Evolutionary conservation across 2,329 filamentous ascomycete genomes (phyloP).

Genomic region (Magnaporthiopsis rhizophila): DNA sequence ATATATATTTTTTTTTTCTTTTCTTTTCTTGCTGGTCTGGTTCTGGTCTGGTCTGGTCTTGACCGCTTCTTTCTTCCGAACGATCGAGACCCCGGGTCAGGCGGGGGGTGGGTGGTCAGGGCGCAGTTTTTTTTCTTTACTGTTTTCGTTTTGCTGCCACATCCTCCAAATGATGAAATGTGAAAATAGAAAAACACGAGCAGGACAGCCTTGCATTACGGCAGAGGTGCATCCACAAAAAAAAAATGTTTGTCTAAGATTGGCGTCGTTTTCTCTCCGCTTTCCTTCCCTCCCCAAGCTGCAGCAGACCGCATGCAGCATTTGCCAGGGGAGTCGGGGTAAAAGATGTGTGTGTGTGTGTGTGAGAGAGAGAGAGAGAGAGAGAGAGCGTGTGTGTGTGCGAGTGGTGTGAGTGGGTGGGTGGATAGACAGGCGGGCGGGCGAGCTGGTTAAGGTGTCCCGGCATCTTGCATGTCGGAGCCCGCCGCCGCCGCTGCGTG

Average conservation of each 20-base stretch:
- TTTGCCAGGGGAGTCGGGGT: neutral
- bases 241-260: neutral
- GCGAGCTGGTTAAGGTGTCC: neutral
- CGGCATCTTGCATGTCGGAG: constrained; percentile 1
- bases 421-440: no score
- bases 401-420: neutral
- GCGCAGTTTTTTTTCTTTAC: neutral
- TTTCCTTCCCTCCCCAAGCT: neutral
- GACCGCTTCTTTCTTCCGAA: neutral
- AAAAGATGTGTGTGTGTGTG: neutral
- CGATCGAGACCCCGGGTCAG: neutral
- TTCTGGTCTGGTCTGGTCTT: neutral
- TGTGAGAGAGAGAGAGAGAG: no score
- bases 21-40: no score
- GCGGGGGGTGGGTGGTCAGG: neutral
- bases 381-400: neutral
- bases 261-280: constrained; percentile 1
- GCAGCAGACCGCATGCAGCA: constrained; percentile 1
- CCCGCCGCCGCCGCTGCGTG: no score
- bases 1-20: no score
- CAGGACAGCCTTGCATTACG: neutral
- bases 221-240: neutral
- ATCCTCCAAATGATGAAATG: neutral
- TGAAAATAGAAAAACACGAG: neutral
- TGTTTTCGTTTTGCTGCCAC: neutral